Evolutionary conservation across 306 rosid species (phyloP).

Genomic region (Quercus cerris): DNA sequence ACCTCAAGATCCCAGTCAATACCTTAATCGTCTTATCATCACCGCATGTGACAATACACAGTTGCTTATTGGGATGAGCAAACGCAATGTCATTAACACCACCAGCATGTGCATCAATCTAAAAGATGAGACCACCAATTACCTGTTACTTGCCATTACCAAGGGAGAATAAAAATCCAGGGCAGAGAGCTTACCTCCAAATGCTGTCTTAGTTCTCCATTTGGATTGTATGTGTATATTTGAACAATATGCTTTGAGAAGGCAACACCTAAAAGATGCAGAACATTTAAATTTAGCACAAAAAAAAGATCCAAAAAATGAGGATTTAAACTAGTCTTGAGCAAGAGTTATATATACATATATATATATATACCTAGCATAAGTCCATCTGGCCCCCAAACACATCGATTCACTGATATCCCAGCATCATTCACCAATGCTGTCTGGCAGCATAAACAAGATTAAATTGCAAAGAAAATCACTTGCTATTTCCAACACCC

Average conservation of each 20-base stretch:
- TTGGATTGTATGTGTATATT: conserved; percentile 33
- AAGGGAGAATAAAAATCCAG: not conserved
- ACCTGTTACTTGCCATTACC: not conserved
- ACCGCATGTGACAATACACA: conserved; percentile 42
- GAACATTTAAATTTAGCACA: not conserved
- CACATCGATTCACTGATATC: conserved; percentile 45
- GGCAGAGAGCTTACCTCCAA: conserved; percentile 30
- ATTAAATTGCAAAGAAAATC: conserved; percentile 8
- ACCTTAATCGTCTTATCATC: conserved; percentile 46
- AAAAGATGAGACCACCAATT: conserved; percentile 11
- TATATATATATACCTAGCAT: conserved; percentile 35
- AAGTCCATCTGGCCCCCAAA: conserved; percentile 43
- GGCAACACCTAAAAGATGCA: conserved; percentile 32
- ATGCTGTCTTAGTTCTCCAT: conserved; percentile 41
- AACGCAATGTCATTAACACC: conserved; percentile 51
- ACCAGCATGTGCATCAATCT: conserved; percentile 48
- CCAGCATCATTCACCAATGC: conserved; percentile 37
- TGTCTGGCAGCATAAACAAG: conserved; percentile 21
- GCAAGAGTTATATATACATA: conserved; percentile 5
- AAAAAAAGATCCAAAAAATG: not conserved
- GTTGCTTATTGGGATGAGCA: conserved; percentile 43
- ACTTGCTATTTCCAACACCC: not conserved
- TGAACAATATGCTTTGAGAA: conserved; percentile 44
- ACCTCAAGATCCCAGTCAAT: conserved; percentile 1
- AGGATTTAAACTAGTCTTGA: not conserved